Evolutionary conservation across 306 rosid genomes (phyloP).

Genomic region (Macrotyloma uniflorum): DNA sequence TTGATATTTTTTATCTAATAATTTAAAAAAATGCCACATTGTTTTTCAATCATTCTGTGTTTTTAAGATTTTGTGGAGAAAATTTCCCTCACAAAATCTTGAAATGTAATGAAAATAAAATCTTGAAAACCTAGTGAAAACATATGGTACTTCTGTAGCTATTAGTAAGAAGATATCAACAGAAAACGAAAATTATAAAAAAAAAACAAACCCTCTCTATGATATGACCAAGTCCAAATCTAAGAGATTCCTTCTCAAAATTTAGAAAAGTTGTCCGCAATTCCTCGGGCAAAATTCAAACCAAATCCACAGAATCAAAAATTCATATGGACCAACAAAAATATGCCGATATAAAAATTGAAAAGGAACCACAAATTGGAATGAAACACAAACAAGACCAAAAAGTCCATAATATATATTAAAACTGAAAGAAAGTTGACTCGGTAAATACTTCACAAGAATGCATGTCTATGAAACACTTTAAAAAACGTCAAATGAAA

Average conservation of each 20-base stretch:
- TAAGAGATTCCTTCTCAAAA: background rate
- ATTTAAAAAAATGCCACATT: background rate
- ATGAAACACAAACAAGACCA: background rate
- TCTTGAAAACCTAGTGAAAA: background rate
- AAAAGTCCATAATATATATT: background rate
- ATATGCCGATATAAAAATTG: background rate
- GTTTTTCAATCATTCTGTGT: too few relatives aligned
- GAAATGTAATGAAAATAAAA: background rate
- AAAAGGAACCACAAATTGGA: background rate
- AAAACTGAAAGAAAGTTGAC: conserved; percentile 12
- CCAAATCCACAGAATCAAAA: background rate
- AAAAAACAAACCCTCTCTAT: background rate
- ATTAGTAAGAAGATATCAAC: background rate
- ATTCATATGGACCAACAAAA: conserved; percentile 1
- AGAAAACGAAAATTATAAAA: background rate
- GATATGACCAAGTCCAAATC: background rate
- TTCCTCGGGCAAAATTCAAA: background rate
- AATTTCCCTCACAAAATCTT: background rate
- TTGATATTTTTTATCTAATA: background rate
- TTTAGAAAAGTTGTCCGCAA: background rate
- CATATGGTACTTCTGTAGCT: background rate
- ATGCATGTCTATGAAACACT: background rate
- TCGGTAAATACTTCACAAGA: background rate
- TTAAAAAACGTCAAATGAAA: too few relatives aligned
- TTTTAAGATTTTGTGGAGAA: background rate